These are phyloP conservation scores for Hanseniaspora uvarum DNA, from an alignment of 1,139 yeast species.

Conservation along the genomic window DNA sequence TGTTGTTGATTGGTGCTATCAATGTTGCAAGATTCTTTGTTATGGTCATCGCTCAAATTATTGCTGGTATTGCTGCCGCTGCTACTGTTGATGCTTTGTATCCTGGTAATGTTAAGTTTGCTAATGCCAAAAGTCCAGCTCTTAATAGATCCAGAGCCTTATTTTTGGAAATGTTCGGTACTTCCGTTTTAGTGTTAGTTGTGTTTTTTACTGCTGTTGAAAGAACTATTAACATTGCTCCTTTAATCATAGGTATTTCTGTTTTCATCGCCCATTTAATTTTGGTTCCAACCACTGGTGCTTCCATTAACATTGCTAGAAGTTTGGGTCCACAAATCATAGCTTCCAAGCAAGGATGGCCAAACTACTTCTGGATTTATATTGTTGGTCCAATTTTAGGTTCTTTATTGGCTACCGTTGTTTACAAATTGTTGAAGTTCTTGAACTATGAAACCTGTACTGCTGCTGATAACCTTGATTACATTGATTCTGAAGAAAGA, in stretches of 20 bases:
- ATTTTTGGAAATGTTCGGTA: conserved; percentile 75
- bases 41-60: conserved; percentile 57
- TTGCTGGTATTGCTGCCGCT: conserved; percentile 89
- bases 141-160: conserved; percentile 66
- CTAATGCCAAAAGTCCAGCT: conserved; percentile 65
- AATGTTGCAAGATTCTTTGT: conserved; percentile 62
- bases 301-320: conserved; percentile 88
- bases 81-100: conserved; percentile 83
- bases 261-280: conserved; percentile 74
- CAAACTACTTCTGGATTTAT: conserved; percentile 81
- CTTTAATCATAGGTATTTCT: conserved; percentile 73
- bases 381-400: conserved; percentile 83
- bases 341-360: conserved; percentile 46
- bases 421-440: conserved; percentile 58
- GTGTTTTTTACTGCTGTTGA: conserved; percentile 80
- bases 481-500: conserved; percentile 7
- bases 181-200: conserved; percentile 60
- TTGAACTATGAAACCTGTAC: conserved; percentile 56
- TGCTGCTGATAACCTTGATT: conserved; percentile 7
- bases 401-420: conserved; percentile 51
- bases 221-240: conserved; percentile 73
- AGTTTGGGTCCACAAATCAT: conserved; percentile 78
- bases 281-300: conserved; percentile 78
- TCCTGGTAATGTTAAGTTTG: conserved; percentile 66
- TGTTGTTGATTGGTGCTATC: conserved; percentile 61